Percentiles rank a stretch among this genome's conserved stretches.
Evolutionary conservation across 495 filamentous ascomycete species (phyloP).

Genomic region (Endocarpon pusillum): DNA sequence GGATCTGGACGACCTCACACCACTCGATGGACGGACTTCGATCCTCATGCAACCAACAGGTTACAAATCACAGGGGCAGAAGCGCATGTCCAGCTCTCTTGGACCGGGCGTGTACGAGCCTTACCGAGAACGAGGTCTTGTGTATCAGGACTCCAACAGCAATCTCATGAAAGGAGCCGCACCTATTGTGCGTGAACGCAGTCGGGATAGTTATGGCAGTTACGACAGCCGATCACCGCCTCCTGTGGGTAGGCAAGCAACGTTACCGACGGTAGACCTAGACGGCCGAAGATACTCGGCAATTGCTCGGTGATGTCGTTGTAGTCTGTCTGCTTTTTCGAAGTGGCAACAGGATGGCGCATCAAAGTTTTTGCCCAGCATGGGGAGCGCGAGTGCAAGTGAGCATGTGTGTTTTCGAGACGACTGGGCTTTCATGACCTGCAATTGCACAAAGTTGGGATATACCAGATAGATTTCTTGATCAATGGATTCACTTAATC

Average conservation of each 20-base stretch:
- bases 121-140: constrained; percentile 23
- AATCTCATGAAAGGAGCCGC: constrained; percentile 25
- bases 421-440: no score
- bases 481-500: no score
- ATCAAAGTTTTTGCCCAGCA: no score
- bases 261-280: constrained; percentile 15
- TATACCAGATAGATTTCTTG: no score
- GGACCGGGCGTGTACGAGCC: constrained; percentile 21
- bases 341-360: no score
- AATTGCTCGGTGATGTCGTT: no score
- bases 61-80: constrained; percentile 18
- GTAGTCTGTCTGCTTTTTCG: no score
- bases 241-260: constrained; percentile 21
- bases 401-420: no score
- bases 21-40: constrained; percentile 79
- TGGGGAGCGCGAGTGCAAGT: no score
- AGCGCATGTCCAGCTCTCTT: constrained; percentile 32
- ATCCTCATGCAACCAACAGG: constrained; percentile 46
- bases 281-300: no score
- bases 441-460: no score
- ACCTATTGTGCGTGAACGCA: constrained; percentile 21
- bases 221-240: constrained; percentile 14
- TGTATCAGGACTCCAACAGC: constrained; percentile 13
- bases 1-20: constrained; percentile 74
- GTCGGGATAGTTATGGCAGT: constrained; percentile 19